Conservation (phyloP, 371 early-diverging fungal species). For the Capillidium heterosporum region DNA sequence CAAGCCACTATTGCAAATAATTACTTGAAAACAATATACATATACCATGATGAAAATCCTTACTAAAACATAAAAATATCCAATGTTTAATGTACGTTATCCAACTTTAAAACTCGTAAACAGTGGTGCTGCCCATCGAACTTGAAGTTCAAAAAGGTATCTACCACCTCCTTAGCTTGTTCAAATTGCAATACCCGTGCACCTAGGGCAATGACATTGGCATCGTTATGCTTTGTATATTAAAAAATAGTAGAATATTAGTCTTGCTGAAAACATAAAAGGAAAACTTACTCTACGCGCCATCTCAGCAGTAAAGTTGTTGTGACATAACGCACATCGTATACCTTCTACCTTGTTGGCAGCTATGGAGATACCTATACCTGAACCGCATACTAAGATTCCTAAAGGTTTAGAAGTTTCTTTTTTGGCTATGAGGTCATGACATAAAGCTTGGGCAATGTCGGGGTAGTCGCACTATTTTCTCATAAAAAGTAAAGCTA, state of each 20-base stretch:
- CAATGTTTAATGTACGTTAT: no score
- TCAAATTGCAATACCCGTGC: background rate
- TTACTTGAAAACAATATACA: no score
- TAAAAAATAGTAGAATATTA: background rate
- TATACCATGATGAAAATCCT: no score
- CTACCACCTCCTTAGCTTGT: no score
- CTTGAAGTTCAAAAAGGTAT: background rate
- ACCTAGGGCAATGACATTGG: constrained; percentile 8
- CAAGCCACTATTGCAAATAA: no score
- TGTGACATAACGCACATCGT: constrained; percentile 7
- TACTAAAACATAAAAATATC: no score
- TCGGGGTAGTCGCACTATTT: constrained; percentile 7
- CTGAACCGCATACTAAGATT: constrained; percentile 6
- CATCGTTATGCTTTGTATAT: constrained; percentile 7
- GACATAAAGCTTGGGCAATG: background rate
- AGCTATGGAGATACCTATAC: constrained; percentile 9
- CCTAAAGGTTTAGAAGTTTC: background rate
- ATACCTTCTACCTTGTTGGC: constrained; percentile 6
- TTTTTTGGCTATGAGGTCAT: background rate
- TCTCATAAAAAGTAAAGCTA: background rate
- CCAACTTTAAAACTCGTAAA: no score
- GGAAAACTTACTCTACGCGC: constrained; percentile 3
- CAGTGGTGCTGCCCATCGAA: no score
- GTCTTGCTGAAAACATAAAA: background rate
- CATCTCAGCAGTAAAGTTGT: constrained; percentile 7